Evolutionary conservation across 2,329 filamentous ascomycete genomes (phyloP).

Genomic region (Pseudofabraea citricarpa): DNA sequence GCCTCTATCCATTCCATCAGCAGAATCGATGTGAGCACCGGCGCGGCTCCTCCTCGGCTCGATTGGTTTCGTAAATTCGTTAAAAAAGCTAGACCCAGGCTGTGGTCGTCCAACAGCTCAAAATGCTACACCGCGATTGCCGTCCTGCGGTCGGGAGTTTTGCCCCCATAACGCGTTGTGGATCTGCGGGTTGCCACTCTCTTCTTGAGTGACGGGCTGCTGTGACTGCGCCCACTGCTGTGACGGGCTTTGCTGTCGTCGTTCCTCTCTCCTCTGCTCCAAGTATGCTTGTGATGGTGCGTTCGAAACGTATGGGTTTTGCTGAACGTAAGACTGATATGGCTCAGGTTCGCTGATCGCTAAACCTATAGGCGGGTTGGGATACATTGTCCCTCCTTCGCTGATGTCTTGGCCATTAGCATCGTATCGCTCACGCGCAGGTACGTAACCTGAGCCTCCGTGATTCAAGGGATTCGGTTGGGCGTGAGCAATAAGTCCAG

Average conservation of each 20-base stretch:
- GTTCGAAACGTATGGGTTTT: neutral
- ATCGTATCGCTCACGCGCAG: conserved; percentile 25
- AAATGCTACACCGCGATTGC: neutral
- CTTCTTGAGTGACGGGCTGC: neutral
- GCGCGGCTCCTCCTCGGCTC: neutral
- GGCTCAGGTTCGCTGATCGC: neutral
- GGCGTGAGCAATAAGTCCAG: conserved; percentile 24
- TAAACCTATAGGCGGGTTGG: neutral
- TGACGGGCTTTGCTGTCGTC: neutral
- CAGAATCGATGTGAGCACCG: neutral
- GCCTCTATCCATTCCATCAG: neutral
- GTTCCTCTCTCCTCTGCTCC: neutral
- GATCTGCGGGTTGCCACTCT: neutral
- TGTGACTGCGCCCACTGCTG: neutral
- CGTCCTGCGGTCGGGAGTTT: neutral
- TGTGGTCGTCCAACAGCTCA: neutral
- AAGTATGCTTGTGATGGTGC: neutral
- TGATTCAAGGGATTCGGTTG: conserved; percentile 22
- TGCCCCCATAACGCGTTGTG: neutral
- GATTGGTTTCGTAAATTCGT: conserved; percentile 1
- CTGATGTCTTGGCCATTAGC: conserved; percentile 19
- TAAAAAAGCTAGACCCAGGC: neutral
- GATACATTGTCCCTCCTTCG: neutral
- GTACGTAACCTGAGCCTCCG: conserved; percentile 16
- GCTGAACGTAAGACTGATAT: neutral